These are phyloP conservation scores for Sphenostylis stenocarpa DNA, from an alignment of 306 rosid genomes.

Conservation along the genomic window DNA sequence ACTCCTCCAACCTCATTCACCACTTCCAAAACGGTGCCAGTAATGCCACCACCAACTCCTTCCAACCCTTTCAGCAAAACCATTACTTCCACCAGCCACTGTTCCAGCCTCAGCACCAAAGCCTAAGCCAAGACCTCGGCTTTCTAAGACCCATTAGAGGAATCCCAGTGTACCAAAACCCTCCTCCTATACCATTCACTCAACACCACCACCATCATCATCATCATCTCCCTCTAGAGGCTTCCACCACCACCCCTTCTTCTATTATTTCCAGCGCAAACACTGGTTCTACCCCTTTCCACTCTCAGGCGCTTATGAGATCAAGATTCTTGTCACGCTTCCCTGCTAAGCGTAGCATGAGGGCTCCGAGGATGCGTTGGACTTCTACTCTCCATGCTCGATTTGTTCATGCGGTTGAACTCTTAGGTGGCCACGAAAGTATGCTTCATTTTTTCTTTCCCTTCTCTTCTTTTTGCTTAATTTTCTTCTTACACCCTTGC, in stretches of 20 bases:
- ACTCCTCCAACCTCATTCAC: constrained; percentile 28
- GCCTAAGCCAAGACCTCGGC: constrained; percentile 60
- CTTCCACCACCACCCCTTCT: constrained; percentile 31
- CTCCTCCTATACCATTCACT: constrained; percentile 63
- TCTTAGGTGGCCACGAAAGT: constrained; percentile 99
- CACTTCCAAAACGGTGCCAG: constrained; percentile 33
- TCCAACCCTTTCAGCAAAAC: constrained; percentile 44
- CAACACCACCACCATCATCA: constrained; percentile 46
- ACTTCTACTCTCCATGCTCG: constrained; percentile 96
- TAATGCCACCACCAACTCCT: constrained; percentile 15
- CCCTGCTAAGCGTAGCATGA: constrained; percentile 89
- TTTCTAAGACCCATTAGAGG: constrained; percentile 92
- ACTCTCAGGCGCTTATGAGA: constrained; percentile 66
- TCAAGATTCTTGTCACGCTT: constrained; percentile 83
- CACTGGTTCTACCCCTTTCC: constrained; percentile 40
- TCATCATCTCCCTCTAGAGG: constrained; percentile 45
- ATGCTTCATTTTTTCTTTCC: constrained; percentile 28
- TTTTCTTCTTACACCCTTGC: constrained; percentile 32
- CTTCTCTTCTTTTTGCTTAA: not conserved
- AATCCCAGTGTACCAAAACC: constrained; percentile 87
- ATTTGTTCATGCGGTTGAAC: constrained; percentile 96
- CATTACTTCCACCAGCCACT: constrained; percentile 38
- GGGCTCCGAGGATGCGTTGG: constrained; percentile 99
- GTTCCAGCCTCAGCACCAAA: constrained; percentile 46
- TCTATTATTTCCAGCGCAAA: constrained; percentile 28